Percentiles rank a stretch among this genome's conserved stretches.
Conservation (phyloP, 176 grass and related monocot species). For the Oropetium thomaeum region DNA sequence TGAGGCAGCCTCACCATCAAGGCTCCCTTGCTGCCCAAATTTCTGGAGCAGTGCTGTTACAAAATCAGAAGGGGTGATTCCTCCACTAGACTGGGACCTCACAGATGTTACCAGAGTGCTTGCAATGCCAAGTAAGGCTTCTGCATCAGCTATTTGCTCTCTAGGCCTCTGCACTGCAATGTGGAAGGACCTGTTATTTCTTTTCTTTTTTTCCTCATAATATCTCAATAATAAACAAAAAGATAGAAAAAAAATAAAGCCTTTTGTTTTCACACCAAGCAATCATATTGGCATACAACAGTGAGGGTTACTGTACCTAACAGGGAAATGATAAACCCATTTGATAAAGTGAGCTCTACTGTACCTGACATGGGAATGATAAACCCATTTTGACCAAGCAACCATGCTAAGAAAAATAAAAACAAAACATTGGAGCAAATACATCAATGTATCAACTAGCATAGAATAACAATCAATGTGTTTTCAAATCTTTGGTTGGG, state of each 20-base stretch:
- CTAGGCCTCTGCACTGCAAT: conserved; percentile 82
- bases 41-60: conserved; percentile 64
- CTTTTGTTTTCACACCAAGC: not conserved
- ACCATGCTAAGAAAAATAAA: not conserved
- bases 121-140: conserved; percentile 82
- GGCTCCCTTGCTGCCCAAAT: conserved; percentile 50
- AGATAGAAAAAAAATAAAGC: conserved; percentile 6
- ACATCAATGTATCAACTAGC: not conserved
- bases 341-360: not conserved
- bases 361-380: not conserved
- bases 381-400: not conserved
- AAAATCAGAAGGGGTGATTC: conserved; percentile 82
- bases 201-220: not conserved
- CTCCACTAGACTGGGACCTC: conserved; percentile 79
- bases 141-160: conserved; percentile 94
- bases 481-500: not conserved
- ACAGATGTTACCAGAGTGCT: conserved; percentile 71
- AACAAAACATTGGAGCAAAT: not conserved
- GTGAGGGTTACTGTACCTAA: not conserved
- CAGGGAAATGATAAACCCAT: not conserved
- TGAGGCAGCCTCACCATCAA: conserved; percentile 37
- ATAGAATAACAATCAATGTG: not conserved
- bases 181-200: not conserved
- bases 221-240: not conserved
- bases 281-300: not conserved